Evolutionary conservation across 768 basidiomycete species (phyloP).

Genomic region (Tricholoma terreum): DNA sequence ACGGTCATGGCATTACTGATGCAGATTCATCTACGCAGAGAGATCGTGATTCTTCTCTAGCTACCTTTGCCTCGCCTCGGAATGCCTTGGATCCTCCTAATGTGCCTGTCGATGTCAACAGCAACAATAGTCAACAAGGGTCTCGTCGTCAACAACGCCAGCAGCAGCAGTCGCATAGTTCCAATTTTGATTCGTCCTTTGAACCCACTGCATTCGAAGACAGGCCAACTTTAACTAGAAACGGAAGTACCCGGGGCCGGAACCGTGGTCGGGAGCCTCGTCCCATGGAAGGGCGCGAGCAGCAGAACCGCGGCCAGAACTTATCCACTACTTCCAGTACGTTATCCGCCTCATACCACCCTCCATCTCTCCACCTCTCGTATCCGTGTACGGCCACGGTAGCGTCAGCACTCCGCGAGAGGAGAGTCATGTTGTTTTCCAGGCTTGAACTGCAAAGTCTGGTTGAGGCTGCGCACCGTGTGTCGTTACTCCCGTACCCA

Average conservation of each 20-base stretch:
- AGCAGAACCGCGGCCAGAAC: constrained; percentile 29
- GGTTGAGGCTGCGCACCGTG: constrained; percentile 26
- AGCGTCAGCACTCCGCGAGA: constrained; percentile 19
- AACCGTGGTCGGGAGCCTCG: constrained; percentile 29
- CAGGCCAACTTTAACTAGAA: constrained; percentile 21
- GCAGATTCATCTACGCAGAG: constrained; percentile 24
- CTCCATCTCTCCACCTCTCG: constrained; percentile 37
- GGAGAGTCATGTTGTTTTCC: constrained; percentile 16
- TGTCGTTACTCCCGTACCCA: constrained; percentile 19
- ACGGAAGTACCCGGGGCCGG: constrained; percentile 25
- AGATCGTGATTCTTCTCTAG: constrained; percentile 20
- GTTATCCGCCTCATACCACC: constrained; percentile 56
- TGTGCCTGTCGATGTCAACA: constrained; percentile 18
- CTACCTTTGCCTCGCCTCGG: constrained; percentile 17
- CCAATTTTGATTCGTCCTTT: constrained; percentile 9
- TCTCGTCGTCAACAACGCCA: constrained; percentile 11
- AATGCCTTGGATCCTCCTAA: constrained; percentile 24
- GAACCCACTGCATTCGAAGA: constrained; percentile 16
- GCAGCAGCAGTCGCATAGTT: neutral
- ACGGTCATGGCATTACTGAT: constrained; percentile 25
- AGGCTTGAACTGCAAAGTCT: constrained; percentile 15
- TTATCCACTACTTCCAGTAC: constrained; percentile 50
- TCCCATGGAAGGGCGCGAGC: constrained; percentile 23
- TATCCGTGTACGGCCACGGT: constrained; percentile 33
- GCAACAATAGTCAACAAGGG: constrained; percentile 16